Base-by-base conservation (phyloP, 371 early-diverging fungal genomes). In the Apophysomyces sp. region DNA sequence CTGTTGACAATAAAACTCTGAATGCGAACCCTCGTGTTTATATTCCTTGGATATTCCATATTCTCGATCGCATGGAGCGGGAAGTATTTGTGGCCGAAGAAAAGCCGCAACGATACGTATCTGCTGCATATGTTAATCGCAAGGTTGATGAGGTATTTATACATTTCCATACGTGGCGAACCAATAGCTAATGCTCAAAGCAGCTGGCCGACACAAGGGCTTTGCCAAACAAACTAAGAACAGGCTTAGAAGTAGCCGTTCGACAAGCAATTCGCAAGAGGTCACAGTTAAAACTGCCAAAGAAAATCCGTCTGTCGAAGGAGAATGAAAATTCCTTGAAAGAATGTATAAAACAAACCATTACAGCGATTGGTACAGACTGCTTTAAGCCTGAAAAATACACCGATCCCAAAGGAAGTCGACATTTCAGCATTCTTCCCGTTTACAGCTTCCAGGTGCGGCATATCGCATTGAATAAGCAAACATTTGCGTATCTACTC, bases 341-440 rank as follows among this genome's bases (percentile, higher is more conserved):
- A 37, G 15, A 2, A 5, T 37, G 11, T 11, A 37, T 37, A 3
- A 5, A 3, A 37, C 15, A 34, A 12, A 34, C 34, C 34, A 12
- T 34, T 34, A 34, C 34, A 34, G 34, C 34, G n/a, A n/a, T n/a
- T n/a, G n/a, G n/a, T n/a, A n/a, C n/a, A n/a, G n/a, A n/a, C n/a
- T n/a, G n/a, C n/a, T 61, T 55, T 39, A 21, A 54, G 41, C 54
- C 61, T 7, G 11, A 24, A 3, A 61, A 61, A 29, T 55, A 34
- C 27, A 36, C 34, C 13, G 54, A 53, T 26, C 36, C 55, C 24
- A 40, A 54, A 44, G 37, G 54, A 18, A 9, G 41, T 55, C 32
- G 44, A 30, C 12, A 55, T 28, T 61, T 55, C 29, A 40, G 24
- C 12, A 15, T 37, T 32, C 28, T 61, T 32, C 61, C 61, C 29